A percentile compares a stretch with the other conserved stretches of the same genome.
Evolutionary conservation across 768 basidiomycete species (phyloP).

Genomic region (Gymnopilus junonius): DNA sequence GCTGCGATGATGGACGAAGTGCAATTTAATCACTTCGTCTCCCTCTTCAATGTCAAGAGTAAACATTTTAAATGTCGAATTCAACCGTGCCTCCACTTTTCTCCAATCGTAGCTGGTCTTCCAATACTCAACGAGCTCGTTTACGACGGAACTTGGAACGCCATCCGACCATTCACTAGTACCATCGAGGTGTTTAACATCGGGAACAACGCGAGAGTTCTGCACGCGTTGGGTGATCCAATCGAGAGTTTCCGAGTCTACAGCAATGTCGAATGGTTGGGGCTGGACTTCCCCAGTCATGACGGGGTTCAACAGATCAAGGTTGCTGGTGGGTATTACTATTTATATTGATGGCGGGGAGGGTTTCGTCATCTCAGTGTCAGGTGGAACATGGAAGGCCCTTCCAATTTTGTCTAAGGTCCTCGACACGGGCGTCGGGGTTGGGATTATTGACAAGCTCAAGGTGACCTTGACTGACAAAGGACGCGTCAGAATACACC

Average conservation of each 20-base stretch:
- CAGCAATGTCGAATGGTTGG: constrained; percentile 43
- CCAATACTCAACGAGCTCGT: constrained; percentile 51
- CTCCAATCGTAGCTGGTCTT: constrained; percentile 53
- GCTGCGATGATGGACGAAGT: constrained; percentile 57
- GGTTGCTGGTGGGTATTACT: neutral
- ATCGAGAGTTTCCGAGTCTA: constrained; percentile 41
- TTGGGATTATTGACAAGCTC: too few species aligned
- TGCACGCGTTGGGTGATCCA: constrained; percentile 47
- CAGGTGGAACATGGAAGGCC: neutral
- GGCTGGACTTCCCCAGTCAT: constrained; percentile 10
- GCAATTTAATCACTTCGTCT: constrained; percentile 50
- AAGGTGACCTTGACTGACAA: too few species aligned
- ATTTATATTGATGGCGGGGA: neutral
- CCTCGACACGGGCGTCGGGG: too few species aligned
- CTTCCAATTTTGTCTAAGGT: neutral
- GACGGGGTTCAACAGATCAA: neutral
- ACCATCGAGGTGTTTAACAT: constrained; percentile 46
- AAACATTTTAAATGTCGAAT: constrained; percentile 52
- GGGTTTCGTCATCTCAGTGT: neutral
- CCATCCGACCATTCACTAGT: constrained; percentile 56
- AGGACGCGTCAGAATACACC: neutral
- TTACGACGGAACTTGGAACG: constrained; percentile 42
- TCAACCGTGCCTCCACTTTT: constrained; percentile 49
- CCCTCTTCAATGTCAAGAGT: constrained; percentile 52
- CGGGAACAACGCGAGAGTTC: constrained; percentile 45